Evolutionary conservation across 768 basidiomycete genomes (phyloP), one percentile per base, ranked within the genome.

Genomic region (Boletellus ananiceps): DNA sequence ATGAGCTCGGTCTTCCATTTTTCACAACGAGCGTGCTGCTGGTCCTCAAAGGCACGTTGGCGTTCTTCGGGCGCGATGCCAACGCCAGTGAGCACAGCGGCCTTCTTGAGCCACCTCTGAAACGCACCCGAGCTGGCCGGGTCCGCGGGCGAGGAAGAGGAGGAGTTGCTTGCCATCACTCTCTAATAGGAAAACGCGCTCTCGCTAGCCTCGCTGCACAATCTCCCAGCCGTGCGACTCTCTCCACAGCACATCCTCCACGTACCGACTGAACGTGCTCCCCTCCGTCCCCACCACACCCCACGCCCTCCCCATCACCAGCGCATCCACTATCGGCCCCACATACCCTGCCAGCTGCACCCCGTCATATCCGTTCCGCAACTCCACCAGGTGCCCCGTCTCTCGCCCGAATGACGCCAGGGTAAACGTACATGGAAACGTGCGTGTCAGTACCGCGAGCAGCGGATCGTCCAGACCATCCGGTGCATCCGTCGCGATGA

Each of bases 231-330:
- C 74, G 57, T 82, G 82, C 62, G 78, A 76, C 44, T 63, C 72
- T 59, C 76, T 71, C 83, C 86, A 86, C 53, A 90, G 59, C 21
- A 87, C 78, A 50, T 87, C 83, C 49, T 72, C 68, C 16, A 86
- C 76, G 54, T 82, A 92, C 46, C 72, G 67, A 62, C 84, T 86
- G 56, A 88, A 91, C 27, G 89, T 90, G 58, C 86, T 89, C 47
- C 78, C 77, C 46, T 80, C 77, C 12, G 88, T 92, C 2, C 85
- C 86, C 0, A 83, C 78, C 27, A 88, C 75, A 14, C 59, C 68
- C 62, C 73, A 66, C 0, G 82, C 84, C 45, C 74, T 73, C 3
- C 79, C 78, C 14, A 80, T 77, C 27, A 93, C 77, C 69, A 88
- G 71, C 6, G 83, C 86, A 60, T 90, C 88, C 29, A 91, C 57